Base-by-base conservation (phyloP, 495 filamentous ascomycete species). In the Aspergillus wentii region DNA sequence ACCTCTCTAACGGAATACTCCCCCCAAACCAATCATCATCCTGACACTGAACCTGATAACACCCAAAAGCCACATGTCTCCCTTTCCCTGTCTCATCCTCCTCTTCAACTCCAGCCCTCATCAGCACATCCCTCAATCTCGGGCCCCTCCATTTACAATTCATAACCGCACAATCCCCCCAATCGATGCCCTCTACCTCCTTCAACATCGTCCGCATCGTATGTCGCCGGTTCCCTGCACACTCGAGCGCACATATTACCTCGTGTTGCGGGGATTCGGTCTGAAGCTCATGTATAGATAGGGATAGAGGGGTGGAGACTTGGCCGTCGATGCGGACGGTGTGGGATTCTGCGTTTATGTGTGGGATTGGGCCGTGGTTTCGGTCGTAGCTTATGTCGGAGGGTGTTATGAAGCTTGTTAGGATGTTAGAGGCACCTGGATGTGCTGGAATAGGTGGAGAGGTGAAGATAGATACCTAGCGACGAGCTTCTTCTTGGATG, bases 161-260 rank as follows among this genome's bases (percentile, higher is more conserved):
- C 71, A 80, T 82, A 8, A 81, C 71, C 1, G 77, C 79, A 20
- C 68, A 77, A 38, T 81, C 77, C 19, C 64, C 66, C 79, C 79
- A 83, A 44, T 83, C 76, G 29, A 83, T 74, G 0, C 79, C 79
- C 34, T 71, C 52, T 17, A 80, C 77, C 51, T 81, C 78, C 44
- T 74, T 74, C 4, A 82, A 49, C 31, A 71, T 50, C 0, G 75
- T 80, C 14, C 78, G 73, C 79, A 82, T 82, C 15, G 76, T 78
- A 42, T 80, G 77, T 2, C 79, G 71, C 5, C 79, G 60, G 44
- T 83, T 82, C 16, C 79, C 79, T 11, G 79, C 79, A 34, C 79
- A 83, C 57, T 80, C 74, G 0, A 83, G 61, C 13, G 75, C 72
- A 40, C 69, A 71, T 5, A 71, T 58, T 7, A 83, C 68, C 35